Evolutionary conservation across 2,329 filamentous ascomycete genomes (phyloP).

Genomic region (Penicillium sp.): DNA sequence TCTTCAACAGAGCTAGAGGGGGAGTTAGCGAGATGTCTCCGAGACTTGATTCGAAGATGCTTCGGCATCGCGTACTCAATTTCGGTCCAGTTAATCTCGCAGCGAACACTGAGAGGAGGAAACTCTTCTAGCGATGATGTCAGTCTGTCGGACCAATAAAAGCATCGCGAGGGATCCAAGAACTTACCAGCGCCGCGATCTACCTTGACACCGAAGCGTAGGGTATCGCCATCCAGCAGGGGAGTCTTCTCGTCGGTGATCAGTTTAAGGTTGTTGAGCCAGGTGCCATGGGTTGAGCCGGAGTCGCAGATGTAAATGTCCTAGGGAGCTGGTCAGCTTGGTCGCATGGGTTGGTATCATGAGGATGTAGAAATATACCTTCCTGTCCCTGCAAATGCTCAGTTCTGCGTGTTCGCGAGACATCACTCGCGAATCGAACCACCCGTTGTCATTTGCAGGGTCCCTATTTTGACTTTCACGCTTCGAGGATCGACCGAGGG

Average conservation of each 20-base stretch:
- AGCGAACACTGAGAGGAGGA: slow-evolving; percentile 39
- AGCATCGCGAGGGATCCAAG: background rate
- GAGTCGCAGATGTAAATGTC: slow-evolving; percentile 57
- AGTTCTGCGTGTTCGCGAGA: slow-evolving; percentile 52
- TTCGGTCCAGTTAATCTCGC: slow-evolving; percentile 34
- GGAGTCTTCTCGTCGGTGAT: slow-evolving; percentile 40
- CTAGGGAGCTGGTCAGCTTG: slow-evolving; percentile 31
- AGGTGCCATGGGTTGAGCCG: slow-evolving; percentile 67
- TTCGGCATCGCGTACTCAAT: background rate
- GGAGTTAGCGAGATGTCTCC: background rate
- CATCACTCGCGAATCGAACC: slow-evolving; percentile 54
- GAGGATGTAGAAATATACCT: slow-evolving; percentile 19
- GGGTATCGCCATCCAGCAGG: slow-evolving; percentile 42
- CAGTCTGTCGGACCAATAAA: background rate
- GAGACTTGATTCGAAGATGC: no score
- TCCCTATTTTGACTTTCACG: slow-evolving; percentile 40
- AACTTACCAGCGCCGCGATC: slow-evolving; percentile 50
- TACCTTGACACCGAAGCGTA: slow-evolving; percentile 56
- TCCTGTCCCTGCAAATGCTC: slow-evolving; percentile 27
- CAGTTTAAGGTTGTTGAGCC: slow-evolving; percentile 54
- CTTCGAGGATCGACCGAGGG: slow-evolving; percentile 49
- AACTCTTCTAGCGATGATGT: slow-evolving; percentile 27
- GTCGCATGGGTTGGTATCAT: background rate
- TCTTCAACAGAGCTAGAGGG: background rate
- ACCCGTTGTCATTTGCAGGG: slow-evolving; percentile 45